Conservation (phyloP, 495 filamentous ascomycete species). For the Oidiodendron maius region DNA sequence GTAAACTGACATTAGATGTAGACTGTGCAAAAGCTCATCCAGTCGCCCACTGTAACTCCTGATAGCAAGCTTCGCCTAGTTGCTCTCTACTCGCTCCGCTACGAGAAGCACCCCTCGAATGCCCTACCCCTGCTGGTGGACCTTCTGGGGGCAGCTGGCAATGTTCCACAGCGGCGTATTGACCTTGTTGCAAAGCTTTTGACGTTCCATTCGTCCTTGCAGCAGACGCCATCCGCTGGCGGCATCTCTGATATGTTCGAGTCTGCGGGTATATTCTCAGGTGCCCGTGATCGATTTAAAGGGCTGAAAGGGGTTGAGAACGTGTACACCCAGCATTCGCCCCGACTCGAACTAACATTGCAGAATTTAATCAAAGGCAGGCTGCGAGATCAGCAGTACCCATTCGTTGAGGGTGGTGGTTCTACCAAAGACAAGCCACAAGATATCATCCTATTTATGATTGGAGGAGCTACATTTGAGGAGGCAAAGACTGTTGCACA, state of each 20-base stretch:
- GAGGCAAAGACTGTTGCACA: constrained; percentile 92
- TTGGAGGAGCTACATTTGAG: constrained; percentile 91
- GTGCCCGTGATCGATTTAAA: constrained; percentile 83
- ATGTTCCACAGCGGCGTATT: constrained; percentile 64
- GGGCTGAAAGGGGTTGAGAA: constrained; percentile 97
- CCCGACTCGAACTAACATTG: constrained; percentile 76
- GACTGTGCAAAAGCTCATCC: constrained; percentile 81
- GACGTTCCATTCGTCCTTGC: constrained; percentile 76
- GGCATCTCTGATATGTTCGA: constrained; percentile 90
- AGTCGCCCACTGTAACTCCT: constrained; percentile 62
- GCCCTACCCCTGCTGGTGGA: constrained; percentile 77
- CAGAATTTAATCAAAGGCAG: constrained; percentile 90
- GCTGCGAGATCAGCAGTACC: constrained; percentile 77
- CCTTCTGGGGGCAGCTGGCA: constrained; percentile 70
- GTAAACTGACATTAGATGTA: constrained; percentile 29
- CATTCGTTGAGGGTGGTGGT: constrained; percentile 82
- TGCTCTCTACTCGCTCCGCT: constrained; percentile 87
- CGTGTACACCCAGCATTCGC: constrained; percentile 96
- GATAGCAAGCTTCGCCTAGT: constrained; percentile 83
- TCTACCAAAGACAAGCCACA: constrained; percentile 90
- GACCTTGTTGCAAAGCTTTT: constrained; percentile 73
- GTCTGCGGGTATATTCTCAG: constrained; percentile 83
- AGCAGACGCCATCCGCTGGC: constrained; percentile 59
- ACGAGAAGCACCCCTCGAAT: constrained; percentile 77
- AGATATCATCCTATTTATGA: constrained; percentile 89